Percentiles rank a stretch among this genome's conserved stretches.
Evolutionary conservation across 1,139 yeast species (phyloP).

Genomic region (Diutina rugosa): DNA sequence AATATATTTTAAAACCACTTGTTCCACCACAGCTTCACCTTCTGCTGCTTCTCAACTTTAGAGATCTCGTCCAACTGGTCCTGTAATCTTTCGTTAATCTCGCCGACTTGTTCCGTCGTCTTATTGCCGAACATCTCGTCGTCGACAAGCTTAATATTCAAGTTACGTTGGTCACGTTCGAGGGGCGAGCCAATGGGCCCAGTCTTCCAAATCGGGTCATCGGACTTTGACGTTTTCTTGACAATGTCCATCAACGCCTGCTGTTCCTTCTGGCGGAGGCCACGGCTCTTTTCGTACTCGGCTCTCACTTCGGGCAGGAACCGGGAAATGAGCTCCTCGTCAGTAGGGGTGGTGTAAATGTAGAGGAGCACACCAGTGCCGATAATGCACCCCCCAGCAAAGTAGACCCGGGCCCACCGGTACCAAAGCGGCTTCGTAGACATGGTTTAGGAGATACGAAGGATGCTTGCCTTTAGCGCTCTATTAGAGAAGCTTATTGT

Average conservation of each 20-base stretch:
- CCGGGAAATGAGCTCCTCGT: conserved; percentile 58
- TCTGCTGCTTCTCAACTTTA: conserved; percentile 17
- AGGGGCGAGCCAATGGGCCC: conserved; percentile 59
- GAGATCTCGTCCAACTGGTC: conserved; percentile 31
- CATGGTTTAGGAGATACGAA: neutral
- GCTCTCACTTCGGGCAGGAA: conserved; percentile 77
- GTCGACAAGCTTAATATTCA: conserved; percentile 28
- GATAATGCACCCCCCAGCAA: conserved; percentile 46
- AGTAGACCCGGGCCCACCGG: conserved; percentile 46
- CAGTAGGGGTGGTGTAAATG: conserved; percentile 71
- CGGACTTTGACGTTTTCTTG: conserved; percentile 43
- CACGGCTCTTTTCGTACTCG: conserved; percentile 58
- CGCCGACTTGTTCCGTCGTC: conserved; percentile 22
- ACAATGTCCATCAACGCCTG: conserved; percentile 55
- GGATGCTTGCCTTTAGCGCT: neutral
- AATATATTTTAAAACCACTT: conserved; percentile 10
- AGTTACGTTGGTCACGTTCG: conserved; percentile 26
- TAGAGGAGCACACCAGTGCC: conserved; percentile 55
- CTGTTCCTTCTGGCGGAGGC: conserved; percentile 52
- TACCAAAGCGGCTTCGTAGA: conserved; percentile 1
- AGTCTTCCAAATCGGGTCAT: conserved; percentile 73
- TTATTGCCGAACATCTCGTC: conserved; percentile 37
- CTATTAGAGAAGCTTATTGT: neutral
- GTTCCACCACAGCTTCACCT: conserved; percentile 16
- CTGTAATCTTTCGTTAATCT: conserved; percentile 32